These are phyloP conservation scores for Skeletonema potamos DNA, from an alignment of 108 stramenopile species.

Conservation along the genomic window DNA sequence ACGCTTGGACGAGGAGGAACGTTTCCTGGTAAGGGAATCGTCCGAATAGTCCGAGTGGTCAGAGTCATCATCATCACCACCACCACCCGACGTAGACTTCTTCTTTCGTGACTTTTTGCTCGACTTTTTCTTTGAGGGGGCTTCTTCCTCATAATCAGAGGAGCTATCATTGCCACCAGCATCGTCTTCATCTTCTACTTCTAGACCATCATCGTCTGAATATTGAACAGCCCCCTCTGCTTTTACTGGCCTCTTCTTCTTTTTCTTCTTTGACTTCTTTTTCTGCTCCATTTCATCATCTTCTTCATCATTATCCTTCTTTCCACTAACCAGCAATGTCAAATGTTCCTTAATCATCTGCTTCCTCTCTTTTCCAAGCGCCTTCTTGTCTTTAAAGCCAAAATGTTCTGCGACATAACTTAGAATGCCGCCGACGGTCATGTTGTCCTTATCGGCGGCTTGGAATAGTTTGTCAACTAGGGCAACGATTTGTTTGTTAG, in stretches of 20 bases:
- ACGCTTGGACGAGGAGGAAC: conserved; percentile 8
- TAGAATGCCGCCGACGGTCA: conserved; percentile 39
- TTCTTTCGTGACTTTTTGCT: conserved; percentile 1
- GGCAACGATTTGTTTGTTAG: conserved; percentile 4
- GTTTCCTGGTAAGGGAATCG: conserved; percentile 6
- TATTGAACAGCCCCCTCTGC: conserved; percentile 5
- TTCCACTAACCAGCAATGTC: conserved; percentile 21
- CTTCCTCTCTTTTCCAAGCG: conserved; percentile 25
- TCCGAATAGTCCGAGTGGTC: conserved; percentile 24
- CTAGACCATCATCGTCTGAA: not conserved
- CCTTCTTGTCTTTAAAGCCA: conserved; percentile 12
- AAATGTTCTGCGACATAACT: conserved; percentile 27
- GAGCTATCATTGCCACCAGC: conserved; percentile 15
- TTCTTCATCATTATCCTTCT: not conserved
- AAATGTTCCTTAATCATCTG: conserved; percentile 23
- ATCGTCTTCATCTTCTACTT: conserved; percentile 3
- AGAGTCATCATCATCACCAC: conserved; percentile 13
- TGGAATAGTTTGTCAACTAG: conserved; percentile 26
- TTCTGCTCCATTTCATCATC: not conserved
- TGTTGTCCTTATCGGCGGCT: conserved; percentile 26
- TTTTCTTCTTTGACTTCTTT: conserved; percentile 3
- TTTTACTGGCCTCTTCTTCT: not conserved
- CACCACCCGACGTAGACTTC: not conserved
- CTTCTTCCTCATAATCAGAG: conserved; percentile 17
- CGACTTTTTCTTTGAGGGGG: not conserved